Evolutionary conservation across 768 basidiomycete genomes (phyloP).

Genomic region (Hydnomerulius pinastri): DNA sequence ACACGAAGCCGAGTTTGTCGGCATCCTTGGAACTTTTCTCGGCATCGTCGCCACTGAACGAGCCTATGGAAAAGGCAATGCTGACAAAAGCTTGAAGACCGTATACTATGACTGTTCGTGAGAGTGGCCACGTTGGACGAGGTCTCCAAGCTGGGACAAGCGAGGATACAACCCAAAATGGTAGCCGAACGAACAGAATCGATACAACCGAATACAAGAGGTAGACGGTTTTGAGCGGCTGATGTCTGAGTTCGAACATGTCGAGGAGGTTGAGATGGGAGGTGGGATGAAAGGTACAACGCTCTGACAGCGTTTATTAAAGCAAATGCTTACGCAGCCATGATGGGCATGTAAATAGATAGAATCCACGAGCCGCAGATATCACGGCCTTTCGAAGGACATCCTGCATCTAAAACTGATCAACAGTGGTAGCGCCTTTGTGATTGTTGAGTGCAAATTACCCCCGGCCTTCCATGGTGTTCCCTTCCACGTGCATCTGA

Average conservation of each 20-base stretch:
- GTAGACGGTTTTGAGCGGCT: conserved; percentile 20
- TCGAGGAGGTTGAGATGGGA: too few species aligned
- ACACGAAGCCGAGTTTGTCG: conserved; percentile 2
- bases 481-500: too few species aligned
- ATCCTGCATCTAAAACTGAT: too few species aligned
- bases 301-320: too few species aligned
- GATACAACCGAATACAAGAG: conserved; percentile 1
- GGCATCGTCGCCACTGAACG: not conserved
- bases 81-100: not conserved
- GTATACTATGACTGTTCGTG: conserved; percentile 35
- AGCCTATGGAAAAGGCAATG: not conserved
- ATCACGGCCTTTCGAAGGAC: too few species aligned
- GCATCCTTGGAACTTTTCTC: not conserved
- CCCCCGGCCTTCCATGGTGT: too few species aligned
- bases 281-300: too few species aligned
- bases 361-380: too few species aligned
- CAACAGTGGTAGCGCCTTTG: too few species aligned
- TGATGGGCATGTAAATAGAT: too few species aligned
- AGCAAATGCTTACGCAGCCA: too few species aligned
- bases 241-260: conserved; percentile 16
- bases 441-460: too few species aligned
- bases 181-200: conserved; percentile 16
- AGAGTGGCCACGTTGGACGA: conserved; percentile 42
- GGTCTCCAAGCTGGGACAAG: conserved; percentile 17
- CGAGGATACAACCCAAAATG: conserved; percentile 16